Base-by-base conservation (phyloP, 495 filamentous ascomycete genomes). In the Lentithecium fluviatile region DNA sequence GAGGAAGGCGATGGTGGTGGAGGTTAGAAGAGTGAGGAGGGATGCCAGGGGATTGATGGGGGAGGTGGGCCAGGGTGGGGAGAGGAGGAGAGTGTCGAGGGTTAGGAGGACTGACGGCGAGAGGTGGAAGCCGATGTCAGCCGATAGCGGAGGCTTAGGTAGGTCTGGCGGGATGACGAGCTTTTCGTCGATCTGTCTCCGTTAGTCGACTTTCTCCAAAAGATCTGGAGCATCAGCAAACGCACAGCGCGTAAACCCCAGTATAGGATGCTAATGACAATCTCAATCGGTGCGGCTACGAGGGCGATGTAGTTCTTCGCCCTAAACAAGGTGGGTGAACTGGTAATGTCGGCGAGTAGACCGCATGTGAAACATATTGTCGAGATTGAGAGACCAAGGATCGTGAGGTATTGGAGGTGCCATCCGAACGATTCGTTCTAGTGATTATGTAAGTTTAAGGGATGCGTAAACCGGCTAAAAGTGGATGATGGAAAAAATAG, bases 331-430 rank as follows among this genome's bases (percentile, higher is more conserved):
- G 71, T 73, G 0, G 74, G 76, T 7, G 82, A 88, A 36, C 85
- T 70, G 10, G 84, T 87, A 8, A 93, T 56, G 75, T 96, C 91
- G 36, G 90, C 88, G 26, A 91, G 72, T n/a, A 91, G 70, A 7
- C 82, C 92, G 61, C 82, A 71, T 21, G 75, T 62, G 71, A 94
- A 93, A 37, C 89, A 89, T 47, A 82, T 56, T 15, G 85, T 82
- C 2, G 90, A 80, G 37, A 94, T 72, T 2, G 80, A 73, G 12
- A 95, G 80, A 25, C 90, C 67, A 65, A 95, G 84, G 62, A 95
- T 90, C 54, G 89, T 95, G 47, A 93, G 76, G 73, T 88, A 92
- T 74, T 93, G 89, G 66, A 87, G 86, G 70, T 92, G 88, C 80
- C 89, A 91, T 21, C 90, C 91, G 69, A 87, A 94, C 20, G 86